Evolutionary conservation across 2,329 filamentous ascomycete species (phyloP).

Genomic region (Aspergillus puulaauensis): DNA sequence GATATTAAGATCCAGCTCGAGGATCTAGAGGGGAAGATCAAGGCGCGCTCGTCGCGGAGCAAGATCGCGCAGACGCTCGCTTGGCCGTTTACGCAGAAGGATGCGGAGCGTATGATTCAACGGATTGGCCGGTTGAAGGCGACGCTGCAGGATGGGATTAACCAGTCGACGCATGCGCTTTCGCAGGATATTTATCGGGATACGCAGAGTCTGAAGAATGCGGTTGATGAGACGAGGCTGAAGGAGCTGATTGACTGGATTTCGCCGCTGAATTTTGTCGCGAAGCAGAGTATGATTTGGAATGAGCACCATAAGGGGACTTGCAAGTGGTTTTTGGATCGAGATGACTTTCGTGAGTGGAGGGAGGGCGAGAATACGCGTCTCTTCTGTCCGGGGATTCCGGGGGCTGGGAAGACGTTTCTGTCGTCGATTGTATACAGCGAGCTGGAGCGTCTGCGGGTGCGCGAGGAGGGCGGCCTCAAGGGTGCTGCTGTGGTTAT

Average conservation of each 20-base stretch:
- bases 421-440: constrained; percentile 9
- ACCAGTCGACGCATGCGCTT: constrained; percentile 3
- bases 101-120: constrained; percentile 1
- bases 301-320: constrained; percentile 9
- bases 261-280: constrained; percentile 9
- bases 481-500: constrained; percentile 11
- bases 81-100: constrained; percentile 11
- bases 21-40: constrained; percentile 1
- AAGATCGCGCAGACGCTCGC: constrained; percentile 5
- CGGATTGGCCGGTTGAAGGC: constrained; percentile 2
- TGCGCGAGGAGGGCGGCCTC: constrained; percentile 1
- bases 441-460: constrained; percentile 4
- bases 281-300: constrained; percentile 12
- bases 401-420: constrained; percentile 9
- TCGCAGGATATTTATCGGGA: constrained; percentile 5
- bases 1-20: constrained; percentile 8
- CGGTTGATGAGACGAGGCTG: constrained; percentile 1
- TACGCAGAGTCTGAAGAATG: not conserved
- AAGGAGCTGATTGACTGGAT: constrained; percentile 11
- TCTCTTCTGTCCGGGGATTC: constrained; percentile 6
- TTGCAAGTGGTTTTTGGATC: constrained; percentile 9
- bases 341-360: constrained; percentile 3
- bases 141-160: constrained; percentile 2
- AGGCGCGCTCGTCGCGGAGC: not conserved
- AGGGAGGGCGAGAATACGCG: constrained; percentile 1